A percentile compares a stretch with the other conserved stretches of the same genome.
phyloP scores from a whole-genome alignment of 176 grass and related monocot species.

The Triticum aestivum region IWGSC_CS_RefSeq_v2.1 NC_057801.1:487835264-487835763 shows the following conservation, averaged over 20 bases:
- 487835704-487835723: conserved; percentile 8
- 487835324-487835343: not conserved
- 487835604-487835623: not conserved
- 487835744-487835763: conserved; percentile 5
- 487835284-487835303: not conserved
- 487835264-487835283: not conserved
- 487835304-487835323: not conserved
- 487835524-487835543: conserved; percentile 60
- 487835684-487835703: conserved; percentile 35
- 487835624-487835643: not conserved
- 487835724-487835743: conserved; percentile 27
- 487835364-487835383: conserved; percentile 20
- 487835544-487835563: conserved; percentile 52
- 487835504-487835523: conserved; percentile 42
- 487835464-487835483: not conserved
- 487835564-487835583: conserved; percentile 46
- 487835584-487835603: conserved; percentile 13
- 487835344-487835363: not conserved
- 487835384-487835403: not conserved
- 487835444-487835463: conserved; percentile 18
- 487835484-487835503: not conserved
- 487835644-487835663: not conserved
- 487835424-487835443: conserved; percentile 5
- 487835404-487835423: not conserved
- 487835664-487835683: conserved; percentile 9